Conservation (phyloP, 345 rosid species). For the Eucalyptus coolabah region DNA sequence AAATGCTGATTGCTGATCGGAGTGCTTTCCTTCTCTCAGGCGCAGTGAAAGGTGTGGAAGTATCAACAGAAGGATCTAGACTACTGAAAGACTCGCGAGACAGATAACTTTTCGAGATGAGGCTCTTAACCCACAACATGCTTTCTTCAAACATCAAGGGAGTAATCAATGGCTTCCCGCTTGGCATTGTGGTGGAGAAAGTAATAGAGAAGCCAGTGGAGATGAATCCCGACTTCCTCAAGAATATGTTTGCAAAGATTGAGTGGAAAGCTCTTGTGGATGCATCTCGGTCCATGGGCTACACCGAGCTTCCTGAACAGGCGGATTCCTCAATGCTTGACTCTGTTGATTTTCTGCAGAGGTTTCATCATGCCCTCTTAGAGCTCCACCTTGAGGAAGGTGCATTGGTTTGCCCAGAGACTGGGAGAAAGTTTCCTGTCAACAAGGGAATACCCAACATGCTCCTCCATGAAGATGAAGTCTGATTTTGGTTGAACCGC, state of each 20-base stretch:
- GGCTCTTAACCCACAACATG: constrained; percentile 84
- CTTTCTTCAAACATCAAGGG: constrained; percentile 85
- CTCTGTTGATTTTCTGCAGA: constrained; percentile 57
- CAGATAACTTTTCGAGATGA: constrained; percentile 18
- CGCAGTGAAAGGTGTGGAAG: neutral
- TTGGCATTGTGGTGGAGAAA: constrained; percentile 48
- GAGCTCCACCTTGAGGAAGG: constrained; percentile 91
- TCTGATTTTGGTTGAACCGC: constrained; percentile 7
- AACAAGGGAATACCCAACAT: constrained; percentile 81
- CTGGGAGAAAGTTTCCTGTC: constrained; percentile 25
- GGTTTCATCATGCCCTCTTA: constrained; percentile 74
- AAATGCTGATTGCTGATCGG: neutral
- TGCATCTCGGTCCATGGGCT: constrained; percentile 63
- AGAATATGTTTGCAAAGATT: constrained; percentile 58
- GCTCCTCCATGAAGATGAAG: constrained; percentile 98
- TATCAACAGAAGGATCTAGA: neutral
- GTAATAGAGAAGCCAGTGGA: constrained; percentile 58
- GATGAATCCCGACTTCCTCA: constrained; percentile 64
- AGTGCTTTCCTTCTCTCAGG: neutral
- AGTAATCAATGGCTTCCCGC: constrained; percentile 73
- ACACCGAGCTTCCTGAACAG: constrained; percentile 52
- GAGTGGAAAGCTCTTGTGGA: constrained; percentile 74
- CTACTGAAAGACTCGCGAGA: neutral
- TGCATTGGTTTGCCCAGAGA: constrained; percentile 83
- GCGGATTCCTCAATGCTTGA: constrained; percentile 36